Conservation (phyloP, 441 rosid genomes). For the Pelargonium cotyledonis region DNA sequence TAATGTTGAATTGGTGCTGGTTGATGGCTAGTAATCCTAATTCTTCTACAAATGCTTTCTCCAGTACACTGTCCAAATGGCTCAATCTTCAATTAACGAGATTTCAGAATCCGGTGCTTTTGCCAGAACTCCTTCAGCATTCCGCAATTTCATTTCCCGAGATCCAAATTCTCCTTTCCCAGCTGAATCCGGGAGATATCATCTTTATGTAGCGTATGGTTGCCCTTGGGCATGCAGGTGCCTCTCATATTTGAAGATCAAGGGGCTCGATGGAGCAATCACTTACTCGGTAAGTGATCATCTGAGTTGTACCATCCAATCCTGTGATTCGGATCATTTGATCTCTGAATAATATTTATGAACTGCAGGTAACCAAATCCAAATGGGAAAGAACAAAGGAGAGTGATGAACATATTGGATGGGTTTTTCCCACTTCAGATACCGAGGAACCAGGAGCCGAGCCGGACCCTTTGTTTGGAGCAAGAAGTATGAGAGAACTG, state of each 20-base stretch:
- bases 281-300: constrained; percentile 20
- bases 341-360: neutral
- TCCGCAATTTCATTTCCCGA: constrained; percentile 22
- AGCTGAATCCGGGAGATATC: constrained; percentile 27
- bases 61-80: constrained; percentile 20
- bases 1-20: neutral
- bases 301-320: neutral
- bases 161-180: constrained; percentile 24
- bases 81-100: constrained; percentile 25
- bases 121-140: constrained; percentile 22
- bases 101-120: constrained; percentile 27
- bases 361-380: constrained; percentile 22
- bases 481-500: constrained; percentile 25
- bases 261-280: constrained; percentile 24
- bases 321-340: neutral
- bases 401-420: constrained; percentile 29
- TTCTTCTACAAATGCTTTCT: neutral
- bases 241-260: constrained; percentile 23
- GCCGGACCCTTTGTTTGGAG: constrained; percentile 22
- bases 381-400: constrained; percentile 30
- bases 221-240: constrained; percentile 30
- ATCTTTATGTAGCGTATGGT: constrained; percentile 28
- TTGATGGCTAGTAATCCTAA: neutral
- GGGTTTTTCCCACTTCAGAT: constrained; percentile 24
- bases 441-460: constrained; percentile 24